Evolutionary conservation across 768 basidiomycete species (phyloP), one percentile per base, ranked within the genome.

Genomic region (Mycena filopes): DNA sequence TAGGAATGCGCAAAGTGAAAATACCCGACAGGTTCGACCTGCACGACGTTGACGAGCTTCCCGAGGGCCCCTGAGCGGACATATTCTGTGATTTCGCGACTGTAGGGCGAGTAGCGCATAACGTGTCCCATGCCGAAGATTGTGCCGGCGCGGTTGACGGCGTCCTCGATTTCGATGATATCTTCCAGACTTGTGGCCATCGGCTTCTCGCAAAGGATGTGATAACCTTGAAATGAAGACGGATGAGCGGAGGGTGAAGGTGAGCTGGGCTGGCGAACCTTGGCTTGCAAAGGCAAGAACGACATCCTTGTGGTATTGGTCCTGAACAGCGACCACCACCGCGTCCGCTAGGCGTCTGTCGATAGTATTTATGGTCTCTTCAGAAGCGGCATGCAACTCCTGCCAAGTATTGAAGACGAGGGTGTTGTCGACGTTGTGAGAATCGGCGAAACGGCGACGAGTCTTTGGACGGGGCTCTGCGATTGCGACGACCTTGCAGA

Each of bases 121-220:
- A 96, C 95, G 71, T 96, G 95, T 1, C 95, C 92, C 83, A 94
- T 87, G 20, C 92, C 95, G 79, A 95, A 96, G 68, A 96, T 89
- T 43, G 87, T 82, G 1, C 86, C 87, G 3, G 89, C 85, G 36
- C 87, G 83, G 75, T 86, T 88, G 31, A 96, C 83, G 0, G 87
- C 91, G 33, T 81, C 79, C 66, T 92, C 88, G 82, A 96, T 95
- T 74, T 80, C 82, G 51, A 96, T 74, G 63, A 94, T 92, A 67
- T 93, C 93, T 56, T 84, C 81, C 40, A 91, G 71, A 56, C 75
- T 86, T 5, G 92, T 95, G 1, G 94, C 92, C 91, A 96, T 93
- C 0, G 95, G 95, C 74, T 96, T 96, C 83, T 96, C 95, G 76
- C 95, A 96, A 23, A 96, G 82, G 60, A 96, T 92, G 70, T 95